Evolutionary conservation across 306 rosid genomes (phyloP).

Genomic region (Cicer bijugum): DNA sequence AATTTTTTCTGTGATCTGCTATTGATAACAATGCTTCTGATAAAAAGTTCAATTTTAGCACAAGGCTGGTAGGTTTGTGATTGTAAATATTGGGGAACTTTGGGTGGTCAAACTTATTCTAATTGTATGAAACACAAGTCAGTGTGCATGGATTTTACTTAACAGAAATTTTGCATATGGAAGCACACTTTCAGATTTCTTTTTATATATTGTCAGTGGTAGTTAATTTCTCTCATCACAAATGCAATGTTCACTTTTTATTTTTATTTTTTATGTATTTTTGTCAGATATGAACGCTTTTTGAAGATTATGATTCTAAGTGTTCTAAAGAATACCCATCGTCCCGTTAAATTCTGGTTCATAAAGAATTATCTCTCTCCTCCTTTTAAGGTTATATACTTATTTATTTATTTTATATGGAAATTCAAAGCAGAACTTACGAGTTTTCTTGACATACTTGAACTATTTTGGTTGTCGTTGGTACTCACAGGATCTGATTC

Average conservation of each 20-base stretch:
- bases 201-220: not conserved
- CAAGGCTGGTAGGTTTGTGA: not conserved
- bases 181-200: not conserved
- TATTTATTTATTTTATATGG: not conserved
- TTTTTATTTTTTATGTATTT: constrained; percentile 33
- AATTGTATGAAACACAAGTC: constrained; percentile 13
- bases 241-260: constrained; percentile 31
- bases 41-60: not conserved
- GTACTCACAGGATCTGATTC: constrained; percentile 76
- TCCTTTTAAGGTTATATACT: constrained; percentile 77
- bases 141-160: not conserved
- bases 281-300: constrained; percentile 92
- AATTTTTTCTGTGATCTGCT: too few relatives aligned
- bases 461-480: constrained; percentile 39
- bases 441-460: constrained; percentile 36
- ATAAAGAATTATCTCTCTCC: constrained; percentile 97
- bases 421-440: constrained; percentile 24
- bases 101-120: constrained; percentile 10
- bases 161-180: not conserved
- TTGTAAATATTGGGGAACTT: not conserved
- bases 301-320: constrained; percentile 94
- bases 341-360: constrained; percentile 99
- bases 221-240: constrained; percentile 23
- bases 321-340: constrained; percentile 87
- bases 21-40: too few relatives aligned